Percentiles rank a stretch among this genome's conserved stretches.
phyloP scores from a whole-genome alignment of 1,284 basidiomycete species.

The Ustilago nuda region DNA sequence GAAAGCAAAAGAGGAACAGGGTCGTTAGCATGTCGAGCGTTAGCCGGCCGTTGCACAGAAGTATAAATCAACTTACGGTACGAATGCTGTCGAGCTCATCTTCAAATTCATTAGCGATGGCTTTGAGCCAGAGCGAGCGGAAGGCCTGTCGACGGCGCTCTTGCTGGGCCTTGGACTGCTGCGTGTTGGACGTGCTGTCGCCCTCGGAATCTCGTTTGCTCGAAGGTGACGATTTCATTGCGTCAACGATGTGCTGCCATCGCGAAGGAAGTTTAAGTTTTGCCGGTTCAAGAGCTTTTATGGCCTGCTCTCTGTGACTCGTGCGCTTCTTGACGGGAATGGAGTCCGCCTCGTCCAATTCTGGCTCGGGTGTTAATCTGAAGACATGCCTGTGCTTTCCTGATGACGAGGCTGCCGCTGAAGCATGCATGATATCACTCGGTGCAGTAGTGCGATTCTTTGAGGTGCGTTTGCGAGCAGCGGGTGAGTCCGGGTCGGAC shows the following conservation, averaged over 20 bases:
- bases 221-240: slow-evolving; percentile 13
- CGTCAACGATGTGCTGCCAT: slow-evolving; percentile 35
- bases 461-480: not conserved
- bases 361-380: slow-evolving; percentile 34
- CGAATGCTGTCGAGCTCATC: slow-evolving; percentile 57
- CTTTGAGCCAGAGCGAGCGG: slow-evolving; percentile 54
- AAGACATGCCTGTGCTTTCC: slow-evolving; percentile 20
- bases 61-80: slow-evolving; percentile 21
- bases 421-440: not conserved
- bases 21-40: not conserved
- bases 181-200: not conserved
- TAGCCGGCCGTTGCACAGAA: not conserved
- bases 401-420: not conserved
- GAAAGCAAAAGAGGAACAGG: not conserved
- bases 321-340: not conserved
- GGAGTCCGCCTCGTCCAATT: not conserved
- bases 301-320: not conserved
- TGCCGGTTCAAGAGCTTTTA: slow-evolving; percentile 17
- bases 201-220: not conserved
- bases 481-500: slow-evolving; percentile 12
- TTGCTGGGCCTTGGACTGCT: slow-evolving; percentile 20
- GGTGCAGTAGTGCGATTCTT: not conserved
- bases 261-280: slow-evolving; percentile 6
- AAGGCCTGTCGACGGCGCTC: slow-evolving; percentile 44
- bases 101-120: slow-evolving; percentile 58